Base-by-base conservation (phyloP, 164 flowering plant genomes). In the grape (Vitis vinifera) region DNA sequence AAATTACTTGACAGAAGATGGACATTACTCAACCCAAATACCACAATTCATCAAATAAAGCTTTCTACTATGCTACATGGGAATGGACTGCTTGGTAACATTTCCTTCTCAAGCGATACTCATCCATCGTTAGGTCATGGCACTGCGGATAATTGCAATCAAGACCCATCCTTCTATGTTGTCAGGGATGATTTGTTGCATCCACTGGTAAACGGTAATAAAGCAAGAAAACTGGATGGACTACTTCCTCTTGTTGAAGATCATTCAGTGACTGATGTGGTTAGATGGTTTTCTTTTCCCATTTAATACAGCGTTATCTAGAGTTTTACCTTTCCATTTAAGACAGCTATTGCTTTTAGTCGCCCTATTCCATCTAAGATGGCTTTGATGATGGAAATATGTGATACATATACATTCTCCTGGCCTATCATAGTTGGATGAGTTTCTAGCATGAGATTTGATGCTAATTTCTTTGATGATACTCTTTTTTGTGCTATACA, bases 121-220 rank as follows among this genome's bases (percentile, higher is more conserved):
- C 27, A 31, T 51, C 93, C 90, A 14, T 51, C 50, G 52, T 77
- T 91, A 62, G 88, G 90, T 70, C 81, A 77, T 49, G 65, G 59
- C 11, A 47, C 83, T 79, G 56, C 52, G 57, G 75, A 64, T 50
- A 73, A 67, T 61, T 71, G 69, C 52, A 63, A 63, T 17, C 68
- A 68, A 67, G 70, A 69, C 19, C 63, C 73, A 8, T 95, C 82
- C 9, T 93, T 95, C 76, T 93, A 86, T 74, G 74, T 90, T 65
- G 87, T 88, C 64, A 85, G 99, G 80, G 99, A 95, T 83, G 98
- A 95, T 76, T 82, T 95, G 82, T 71, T 93, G 79, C 99, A 95
- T 75, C 98, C 96, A 1, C 77, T 93, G 67, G 81, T 88, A 9
- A 95, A 95, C 83, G 99, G 99, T 66, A 95, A 95, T 79, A 95